Percentiles rank a stretch among this genome's conserved stretches.
Evolutionary conservation across 148 eudicot species (phyloP).

Genomic region (Chenopodium quinoa): DNA sequence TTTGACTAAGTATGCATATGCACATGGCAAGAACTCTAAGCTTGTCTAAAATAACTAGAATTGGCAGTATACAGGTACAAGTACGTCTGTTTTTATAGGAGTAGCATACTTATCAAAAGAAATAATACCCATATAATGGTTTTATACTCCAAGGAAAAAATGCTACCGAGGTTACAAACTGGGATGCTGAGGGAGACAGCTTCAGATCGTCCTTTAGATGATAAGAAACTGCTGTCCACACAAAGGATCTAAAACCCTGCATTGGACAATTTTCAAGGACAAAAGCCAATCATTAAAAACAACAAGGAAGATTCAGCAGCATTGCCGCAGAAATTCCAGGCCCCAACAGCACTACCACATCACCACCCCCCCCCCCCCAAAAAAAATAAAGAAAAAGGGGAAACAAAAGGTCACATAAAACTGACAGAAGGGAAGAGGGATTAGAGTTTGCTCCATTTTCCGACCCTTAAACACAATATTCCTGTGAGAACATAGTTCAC

Average conservation of each 20-base stretch:
- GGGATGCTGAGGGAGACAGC: constrained; percentile 88
- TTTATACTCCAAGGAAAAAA: constrained; percentile 98
- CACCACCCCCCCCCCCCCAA: too few species aligned
- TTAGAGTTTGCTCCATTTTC: background rate
- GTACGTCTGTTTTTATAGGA: background rate
- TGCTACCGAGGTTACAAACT: constrained; percentile 77
- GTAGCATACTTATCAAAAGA: background rate
- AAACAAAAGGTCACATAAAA: background rate
- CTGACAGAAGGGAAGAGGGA: background rate
- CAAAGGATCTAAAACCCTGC: constrained; percentile 97
- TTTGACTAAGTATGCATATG: background rate
- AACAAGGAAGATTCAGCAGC: background rate
- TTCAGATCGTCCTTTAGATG: constrained; percentile 81
- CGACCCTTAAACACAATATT: background rate
- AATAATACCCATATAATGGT: constrained; percentile 85
- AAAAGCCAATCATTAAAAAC: background rate
- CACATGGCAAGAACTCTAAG: background rate
- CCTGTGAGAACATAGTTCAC: background rate
- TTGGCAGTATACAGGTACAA: background rate
- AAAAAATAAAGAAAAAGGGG: background rate
- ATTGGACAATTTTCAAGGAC: constrained; percentile 11
- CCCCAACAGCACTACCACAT: background rate
- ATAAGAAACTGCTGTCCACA: constrained; percentile 94
- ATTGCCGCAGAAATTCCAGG: background rate
- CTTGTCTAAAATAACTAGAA: background rate